Evolutionary conservation across 495 filamentous ascomycete genomes (phyloP).

Genomic region (Choiromyces venosus): DNA sequence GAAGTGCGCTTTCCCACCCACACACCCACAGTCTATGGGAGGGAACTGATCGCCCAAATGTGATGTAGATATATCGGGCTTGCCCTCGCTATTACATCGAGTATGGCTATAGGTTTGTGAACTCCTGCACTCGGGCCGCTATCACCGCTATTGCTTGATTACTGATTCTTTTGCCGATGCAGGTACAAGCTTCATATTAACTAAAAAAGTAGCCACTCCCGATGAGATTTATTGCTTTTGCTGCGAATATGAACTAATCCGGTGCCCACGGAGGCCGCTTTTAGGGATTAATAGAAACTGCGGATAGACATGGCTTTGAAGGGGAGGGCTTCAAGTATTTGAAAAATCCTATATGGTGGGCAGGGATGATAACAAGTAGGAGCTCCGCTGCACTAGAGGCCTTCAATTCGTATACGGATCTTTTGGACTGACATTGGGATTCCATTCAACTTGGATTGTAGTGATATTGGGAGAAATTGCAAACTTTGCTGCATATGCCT

Average conservation of each 20-base stretch:
- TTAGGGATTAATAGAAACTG: conserved; percentile 83
- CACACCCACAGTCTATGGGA: conserved; percentile 3
- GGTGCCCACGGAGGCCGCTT: conserved; percentile 11
- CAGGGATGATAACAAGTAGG: conserved; percentile 79
- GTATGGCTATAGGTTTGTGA: conserved; percentile 82
- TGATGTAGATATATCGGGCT: conserved; percentile 77
- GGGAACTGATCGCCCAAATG: conserved; percentile 45
- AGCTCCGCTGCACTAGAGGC: conserved; percentile 1
- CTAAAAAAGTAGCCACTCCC: conserved; percentile 64
- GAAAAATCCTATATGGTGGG: conserved; percentile 92
- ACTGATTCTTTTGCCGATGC: conserved; percentile 18
- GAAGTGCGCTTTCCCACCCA: conserved; percentile 60
- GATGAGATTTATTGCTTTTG: not conserved
- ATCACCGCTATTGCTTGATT: conserved; percentile 32
- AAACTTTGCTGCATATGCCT: conserved; percentile 97
- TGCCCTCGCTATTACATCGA: conserved; percentile 80
- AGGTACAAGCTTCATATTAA: conserved; percentile 92
- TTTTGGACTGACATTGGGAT: conserved; percentile 12
- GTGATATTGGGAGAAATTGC: conserved; percentile 81
- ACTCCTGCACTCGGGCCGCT: conserved; percentile 6
- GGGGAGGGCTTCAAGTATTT: conserved; percentile 94
- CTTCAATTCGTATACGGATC: not conserved
- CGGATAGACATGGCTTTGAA: conserved; percentile 87
- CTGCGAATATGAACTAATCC: conserved; percentile 1
- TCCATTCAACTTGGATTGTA: conserved; percentile 45